phyloP scores from a whole-genome alignment of 2,329 filamentous ascomycete species.

The Sarocladium kiliense region DNA sequence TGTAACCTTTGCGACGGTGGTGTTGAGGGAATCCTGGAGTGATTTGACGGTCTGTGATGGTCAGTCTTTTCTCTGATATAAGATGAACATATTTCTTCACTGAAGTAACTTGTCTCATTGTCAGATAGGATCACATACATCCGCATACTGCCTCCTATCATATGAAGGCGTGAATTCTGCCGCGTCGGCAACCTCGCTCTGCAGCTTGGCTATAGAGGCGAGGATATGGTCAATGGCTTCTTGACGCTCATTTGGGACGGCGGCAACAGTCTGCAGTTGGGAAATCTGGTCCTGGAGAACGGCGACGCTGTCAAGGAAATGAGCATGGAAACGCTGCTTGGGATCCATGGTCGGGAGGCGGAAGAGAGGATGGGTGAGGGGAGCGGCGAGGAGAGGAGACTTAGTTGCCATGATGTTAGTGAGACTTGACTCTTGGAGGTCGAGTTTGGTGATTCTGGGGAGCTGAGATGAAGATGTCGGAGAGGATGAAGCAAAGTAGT shows the following conservation, averaged over 20 bases:
- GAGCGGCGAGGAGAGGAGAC: not conserved
- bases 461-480: too few relatives aligned
- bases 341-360: constrained; percentile 25
- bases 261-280: constrained; percentile 56
- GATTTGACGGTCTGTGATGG: constrained; percentile 66
- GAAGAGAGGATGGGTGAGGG: constrained; percentile 7
- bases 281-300: constrained; percentile 73
- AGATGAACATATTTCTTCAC: too few relatives aligned
- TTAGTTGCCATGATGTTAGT: not conserved
- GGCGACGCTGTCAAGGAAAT: constrained; percentile 72
- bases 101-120: too few relatives aligned
- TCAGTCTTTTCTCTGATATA: too few relatives aligned
- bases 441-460: not conserved
- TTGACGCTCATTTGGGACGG: constrained; percentile 66
- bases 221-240: constrained; percentile 79
- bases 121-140: too few relatives aligned
- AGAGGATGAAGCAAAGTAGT: too few relatives aligned
- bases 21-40: constrained; percentile 72
- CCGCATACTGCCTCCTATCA: constrained; percentile 80
- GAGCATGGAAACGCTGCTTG: constrained; percentile 79
- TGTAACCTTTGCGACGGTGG: constrained; percentile 59
- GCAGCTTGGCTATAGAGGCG: constrained; percentile 72
- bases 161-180: constrained; percentile 79
- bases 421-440: not conserved
- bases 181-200: constrained; percentile 79